Evolutionary conservation across 2,329 filamentous ascomycete species (phyloP).

Genomic region (Proliferodiscus dingleyae): DNA sequence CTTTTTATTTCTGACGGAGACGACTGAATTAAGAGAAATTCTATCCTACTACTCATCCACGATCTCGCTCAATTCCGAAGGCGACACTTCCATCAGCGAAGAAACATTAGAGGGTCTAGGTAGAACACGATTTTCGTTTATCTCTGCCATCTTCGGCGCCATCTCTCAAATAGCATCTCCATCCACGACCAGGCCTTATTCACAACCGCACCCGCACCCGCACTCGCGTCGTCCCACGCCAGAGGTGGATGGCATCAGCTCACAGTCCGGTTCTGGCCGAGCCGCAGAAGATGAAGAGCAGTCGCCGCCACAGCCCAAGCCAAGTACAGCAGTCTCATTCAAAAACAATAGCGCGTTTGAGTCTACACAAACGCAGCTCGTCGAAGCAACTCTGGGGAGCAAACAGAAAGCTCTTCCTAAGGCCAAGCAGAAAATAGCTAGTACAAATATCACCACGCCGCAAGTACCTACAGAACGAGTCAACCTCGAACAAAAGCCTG

Average conservation of each 20-base stretch:
- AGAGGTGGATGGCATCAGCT: background rate
- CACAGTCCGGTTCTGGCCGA: background rate
- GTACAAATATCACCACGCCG: background rate
- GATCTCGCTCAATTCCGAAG: conserved; percentile 85
- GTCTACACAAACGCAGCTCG: conserved; percentile 10
- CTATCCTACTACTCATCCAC: conserved; percentile 89
- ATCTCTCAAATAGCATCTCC: conserved; percentile 60
- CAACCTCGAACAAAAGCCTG: conserved; percentile 14
- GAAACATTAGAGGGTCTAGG: conserved; percentile 90
- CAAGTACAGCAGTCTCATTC: conserved; percentile 2
- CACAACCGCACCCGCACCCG: conserved; percentile 5
- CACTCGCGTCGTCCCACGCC: background rate
- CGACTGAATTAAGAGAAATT: conserved; percentile 71
- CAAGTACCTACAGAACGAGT: conserved; percentile 11
- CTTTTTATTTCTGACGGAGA: conserved; percentile 79
- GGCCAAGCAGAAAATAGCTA: background rate
- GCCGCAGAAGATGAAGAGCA: background rate
- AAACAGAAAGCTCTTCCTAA: conserved; percentile 1
- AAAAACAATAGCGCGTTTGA: conserved; percentile 13
- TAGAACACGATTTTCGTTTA: conserved; percentile 75
- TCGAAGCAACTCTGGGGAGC: conserved; percentile 9
- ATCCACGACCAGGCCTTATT: conserved; percentile 25
- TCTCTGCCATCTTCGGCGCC: conserved; percentile 70
- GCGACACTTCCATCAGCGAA: conserved; percentile 88
- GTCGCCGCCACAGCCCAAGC: background rate